These are phyloP conservation scores for Leccinum fibrillosum DNA, from an alignment of 768 basidiomycete genomes.

Conservation along the genomic window DNA sequence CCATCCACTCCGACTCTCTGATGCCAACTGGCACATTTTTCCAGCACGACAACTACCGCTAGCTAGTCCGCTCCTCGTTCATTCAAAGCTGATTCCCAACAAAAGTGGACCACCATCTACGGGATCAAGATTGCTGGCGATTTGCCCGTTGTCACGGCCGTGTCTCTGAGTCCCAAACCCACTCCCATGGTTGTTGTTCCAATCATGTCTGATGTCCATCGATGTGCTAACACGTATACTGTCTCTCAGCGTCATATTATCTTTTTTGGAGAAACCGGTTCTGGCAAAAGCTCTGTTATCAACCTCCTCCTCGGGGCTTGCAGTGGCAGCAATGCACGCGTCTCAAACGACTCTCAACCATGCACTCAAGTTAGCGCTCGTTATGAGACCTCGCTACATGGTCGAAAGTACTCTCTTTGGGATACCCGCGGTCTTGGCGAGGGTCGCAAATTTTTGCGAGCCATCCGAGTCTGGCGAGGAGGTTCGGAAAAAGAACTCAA, in stretches of 20 bases:
- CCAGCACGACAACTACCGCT: not conserved
- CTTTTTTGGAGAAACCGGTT: slow-evolving; percentile 24
- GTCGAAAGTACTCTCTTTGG: slow-evolving; percentile 22
- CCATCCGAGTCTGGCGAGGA: not conserved
- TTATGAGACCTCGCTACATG: slow-evolving; percentile 7
- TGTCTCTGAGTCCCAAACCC: not conserved
- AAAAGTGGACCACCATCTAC: not conserved
- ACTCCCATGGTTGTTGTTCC: not conserved
- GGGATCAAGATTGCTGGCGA: not conserved
- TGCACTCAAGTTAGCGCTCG: slow-evolving; percentile 10
- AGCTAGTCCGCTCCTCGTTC: not conserved
- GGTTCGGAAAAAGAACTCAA: slow-evolving; percentile 18
- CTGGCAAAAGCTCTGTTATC: slow-evolving; percentile 28
- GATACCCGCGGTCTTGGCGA: slow-evolving; percentile 40
- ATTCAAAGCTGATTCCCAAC: not conserved
- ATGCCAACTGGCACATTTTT: not conserved
- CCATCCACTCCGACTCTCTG: not conserved
- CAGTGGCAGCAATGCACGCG: not conserved
- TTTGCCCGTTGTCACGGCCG: not conserved
- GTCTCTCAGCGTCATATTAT: slow-evolving; percentile 13
- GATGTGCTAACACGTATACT: not conserved
- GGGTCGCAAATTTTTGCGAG: slow-evolving; percentile 12
- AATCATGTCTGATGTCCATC: not conserved
- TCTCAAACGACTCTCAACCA: slow-evolving; percentile 8
- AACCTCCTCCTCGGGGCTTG: slow-evolving; percentile 18